phyloP scores from a whole-genome alignment of 176 grass and related monocot genomes.

The Aegilops sharonensis region DNA sequence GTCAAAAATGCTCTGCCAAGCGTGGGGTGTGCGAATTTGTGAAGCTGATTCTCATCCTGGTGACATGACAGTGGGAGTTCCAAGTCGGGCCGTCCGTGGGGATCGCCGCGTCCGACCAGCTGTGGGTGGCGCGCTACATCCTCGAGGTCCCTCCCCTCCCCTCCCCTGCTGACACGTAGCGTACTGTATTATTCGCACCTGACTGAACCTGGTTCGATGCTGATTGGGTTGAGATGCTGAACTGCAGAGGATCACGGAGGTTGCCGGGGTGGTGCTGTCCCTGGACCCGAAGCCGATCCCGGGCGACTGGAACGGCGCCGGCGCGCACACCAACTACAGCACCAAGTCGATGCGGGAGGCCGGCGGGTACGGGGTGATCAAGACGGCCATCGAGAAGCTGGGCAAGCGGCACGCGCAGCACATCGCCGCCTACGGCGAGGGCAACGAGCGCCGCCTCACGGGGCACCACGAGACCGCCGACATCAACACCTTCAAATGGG shows the following conservation, averaged over 20 bases:
- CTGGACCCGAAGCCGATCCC: constrained; percentile 91
- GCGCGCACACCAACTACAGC: constrained; percentile 92
- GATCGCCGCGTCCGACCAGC: constrained; percentile 63
- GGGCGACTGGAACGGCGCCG: constrained; percentile 95
- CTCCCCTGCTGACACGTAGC: too few relatives aligned
- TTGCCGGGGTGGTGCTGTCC: constrained; percentile 81
- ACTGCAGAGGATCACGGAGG: constrained; percentile 80
- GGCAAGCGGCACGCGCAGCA: constrained; percentile 68
- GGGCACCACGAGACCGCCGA: constrained; percentile 91
- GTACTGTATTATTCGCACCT: too few relatives aligned
- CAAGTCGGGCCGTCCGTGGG: constrained; percentile 94
- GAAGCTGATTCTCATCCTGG: constrained; percentile 1
- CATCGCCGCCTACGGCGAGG: constrained; percentile 89
- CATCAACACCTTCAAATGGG: constrained; percentile 92
- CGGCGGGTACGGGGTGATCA: constrained; percentile 84
- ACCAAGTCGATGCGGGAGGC: constrained; percentile 81
- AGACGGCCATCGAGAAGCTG: constrained; percentile 81
- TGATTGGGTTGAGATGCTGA: too few relatives aligned
- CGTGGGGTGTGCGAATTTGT: not conserved
- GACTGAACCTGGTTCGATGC: too few relatives aligned
- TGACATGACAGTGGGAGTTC: constrained; percentile 80
- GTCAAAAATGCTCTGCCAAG: not conserved
- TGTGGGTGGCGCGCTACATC: constrained; percentile 80
- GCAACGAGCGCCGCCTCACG: constrained; percentile 90
- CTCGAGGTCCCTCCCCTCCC: constrained; percentile 55